Base-by-base conservation (phyloP, 345 rosid species). In the Syzygium aqueum region DNA sequence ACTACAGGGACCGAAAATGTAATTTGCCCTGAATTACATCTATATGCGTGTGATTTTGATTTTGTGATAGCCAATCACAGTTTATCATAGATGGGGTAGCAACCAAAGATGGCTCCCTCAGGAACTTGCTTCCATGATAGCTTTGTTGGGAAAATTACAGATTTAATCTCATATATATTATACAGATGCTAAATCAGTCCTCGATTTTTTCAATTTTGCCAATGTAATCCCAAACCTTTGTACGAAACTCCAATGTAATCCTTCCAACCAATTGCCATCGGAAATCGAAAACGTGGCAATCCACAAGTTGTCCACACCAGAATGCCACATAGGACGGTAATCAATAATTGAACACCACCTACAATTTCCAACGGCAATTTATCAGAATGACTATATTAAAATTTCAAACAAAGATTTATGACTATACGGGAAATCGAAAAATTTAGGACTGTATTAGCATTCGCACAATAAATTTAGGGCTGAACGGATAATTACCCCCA, bases 261-360 rank as follows among this genome's bases (percentile, higher is more conserved):
- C 5, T 28, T 65, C 22, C 5, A 8, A 30, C 40, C 19, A 65
- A 4, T 65, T 65, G 23, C 73, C 73, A 13, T 65, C 0, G 1
- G 8, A 67, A 17, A 33, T 17, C 2, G 0, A 0, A 17, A 0
- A 73, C 2, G 0, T 73, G 46, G 11, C 46, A 33, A 73, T 33
- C 13, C 25, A 33, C 22, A 0, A 73, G 13, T 73, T 17, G 0
- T 9, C 11, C 4, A 9, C 12, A 17, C 5, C 27, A 5, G 0
- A 2, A 2, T 73, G 49, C 0, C 13, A 33, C 37, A 25, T 19
- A 33, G 37, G 49, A 73, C 0, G 0, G 43, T 4, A 5, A 11
- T 7, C 13, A 33, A 17, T 33, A 10, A 19, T 25, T 33, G 11
- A 33, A 73, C 22, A 10, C 5, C 1, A 17, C 12, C 4, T 4